A percentile compares a stretch with the other conserved stretches of the same genome.
phyloP scores from a whole-genome alignment of 1,139 yeast species.

The Zygosaccharomyces pseudobailii region DNA sequence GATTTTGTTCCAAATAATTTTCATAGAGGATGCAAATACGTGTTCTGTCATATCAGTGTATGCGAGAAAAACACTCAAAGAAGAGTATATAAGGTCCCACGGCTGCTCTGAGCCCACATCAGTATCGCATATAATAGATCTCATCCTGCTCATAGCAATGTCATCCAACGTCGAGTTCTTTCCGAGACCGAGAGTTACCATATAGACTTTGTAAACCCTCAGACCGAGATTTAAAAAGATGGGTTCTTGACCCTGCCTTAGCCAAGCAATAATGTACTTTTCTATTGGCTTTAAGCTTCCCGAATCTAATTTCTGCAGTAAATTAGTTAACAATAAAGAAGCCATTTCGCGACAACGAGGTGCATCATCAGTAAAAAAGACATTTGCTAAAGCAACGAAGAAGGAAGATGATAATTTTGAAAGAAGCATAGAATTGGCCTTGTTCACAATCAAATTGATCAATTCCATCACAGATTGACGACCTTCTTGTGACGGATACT shows the following conservation, averaged over 20 bases:
- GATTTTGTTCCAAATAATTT: slow-evolving; percentile 48
- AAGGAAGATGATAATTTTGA: slow-evolving; percentile 65
- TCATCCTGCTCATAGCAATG: slow-evolving; percentile 39
- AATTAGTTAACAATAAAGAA: slow-evolving; percentile 50
- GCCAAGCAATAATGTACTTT: slow-evolving; percentile 64
- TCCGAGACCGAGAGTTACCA: slow-evolving; percentile 48
- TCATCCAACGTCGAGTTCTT: slow-evolving; percentile 39
- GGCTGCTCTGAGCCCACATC: slow-evolving; percentile 36
- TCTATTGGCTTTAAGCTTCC: slow-evolving; percentile 47
- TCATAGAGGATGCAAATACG: slow-evolving; percentile 35
- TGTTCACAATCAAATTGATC: slow-evolving; percentile 62
- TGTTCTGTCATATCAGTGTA: slow-evolving; percentile 29
- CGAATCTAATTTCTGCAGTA: slow-evolving; percentile 50
- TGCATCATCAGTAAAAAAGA: slow-evolving; percentile 72
- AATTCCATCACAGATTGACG: slow-evolving; percentile 89
- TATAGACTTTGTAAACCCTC: slow-evolving; percentile 61
- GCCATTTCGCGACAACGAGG: slow-evolving; percentile 88
- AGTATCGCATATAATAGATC: slow-evolving; percentile 38
- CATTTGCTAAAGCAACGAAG: slow-evolving; percentile 76
- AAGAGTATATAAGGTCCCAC: slow-evolving; percentile 78
- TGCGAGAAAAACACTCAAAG: slow-evolving; percentile 50
- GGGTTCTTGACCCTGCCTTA: slow-evolving; percentile 49
- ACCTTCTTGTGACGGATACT: slow-evolving; percentile 83
- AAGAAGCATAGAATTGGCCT: slow-evolving; percentile 60
- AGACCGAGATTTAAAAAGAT: slow-evolving; percentile 72